Base-by-base conservation (phyloP, 768 basidiomycete species). In the Tricholoma furcatifolium region DNA sequence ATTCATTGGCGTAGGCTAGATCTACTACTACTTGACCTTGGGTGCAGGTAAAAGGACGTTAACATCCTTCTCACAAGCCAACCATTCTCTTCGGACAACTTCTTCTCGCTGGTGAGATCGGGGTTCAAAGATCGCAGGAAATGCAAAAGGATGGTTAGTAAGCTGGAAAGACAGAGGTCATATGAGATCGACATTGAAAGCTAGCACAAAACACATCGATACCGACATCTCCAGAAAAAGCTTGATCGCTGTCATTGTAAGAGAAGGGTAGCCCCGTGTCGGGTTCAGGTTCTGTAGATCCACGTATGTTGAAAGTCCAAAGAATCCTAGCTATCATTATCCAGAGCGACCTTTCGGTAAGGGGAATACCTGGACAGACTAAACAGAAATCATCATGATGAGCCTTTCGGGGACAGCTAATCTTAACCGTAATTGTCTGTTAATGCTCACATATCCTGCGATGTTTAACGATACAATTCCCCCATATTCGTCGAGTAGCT, bases 401-500 rank as follows among this genome's bases (percentile, higher is more conserved):
- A n/a, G n/a, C n/a, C n/a, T n/a, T n/a, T n/a, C n/a, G n/a, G n/a
- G n/a, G n/a, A n/a, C n/a, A n/a, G n/a, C n/a, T n/a, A n/a, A n/a
- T n/a, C n/a, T n/a, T n/a, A n/a, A n/a, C n/a, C n/a, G n/a, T n/a
- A n/a, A n/a, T n/a, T n/a, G n/a, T n/a, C n/a, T n/a, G n/a, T n/a
- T n/a, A n/a, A n/a, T n/a, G 9, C 40, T 50, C 21, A 50, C 49
- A 14, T 42, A 42, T 12, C 49, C 49, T 23, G 49, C 49, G 38
- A 53, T 24, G 17, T 53, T 47, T 18, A 53, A 45, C 4, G 44
- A 40, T 4, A 53, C 51, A 40, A 53, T 44, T 17, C 51, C 51
- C n/a, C 51, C 45, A 20, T 53, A 47, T 12, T 53, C 36, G 21
- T 53, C 21, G 34, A 40, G 39, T 7, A 53, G 2, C 6, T 18